Conservation (phyloP, 2,329 filamentous ascomycete species). For the Fusarium hainanense region DNA sequence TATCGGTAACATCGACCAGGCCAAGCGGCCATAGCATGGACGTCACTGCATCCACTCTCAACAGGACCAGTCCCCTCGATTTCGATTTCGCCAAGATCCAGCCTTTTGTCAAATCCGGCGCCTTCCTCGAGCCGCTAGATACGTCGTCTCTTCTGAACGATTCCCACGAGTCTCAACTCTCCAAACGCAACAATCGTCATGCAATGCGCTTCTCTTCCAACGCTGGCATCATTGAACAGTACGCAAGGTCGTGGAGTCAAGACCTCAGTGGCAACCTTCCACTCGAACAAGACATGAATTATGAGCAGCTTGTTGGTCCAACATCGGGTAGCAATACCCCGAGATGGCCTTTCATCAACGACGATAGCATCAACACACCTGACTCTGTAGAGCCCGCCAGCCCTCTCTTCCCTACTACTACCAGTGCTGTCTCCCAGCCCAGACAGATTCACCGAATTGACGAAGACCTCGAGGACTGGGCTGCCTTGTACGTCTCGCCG, state of each 20-base stretch:
- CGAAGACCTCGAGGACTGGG: slow-evolving; percentile 4
- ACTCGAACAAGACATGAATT: background rate
- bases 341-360: slow-evolving; percentile 32
- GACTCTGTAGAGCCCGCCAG: background rate
- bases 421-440: background rate
- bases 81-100: slow-evolving; percentile 20
- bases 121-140: background rate
- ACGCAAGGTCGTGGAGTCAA: slow-evolving; percentile 16
- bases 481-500: slow-evolving; percentile 1
- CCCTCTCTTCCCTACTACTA: background rate
- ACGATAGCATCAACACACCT: slow-evolving; percentile 14
- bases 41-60: slow-evolving; percentile 25
- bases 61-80: slow-evolving; percentile 28
- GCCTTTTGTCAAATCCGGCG: slow-evolving; percentile 3
- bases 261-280: background rate
- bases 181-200: background rate
- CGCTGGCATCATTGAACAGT: slow-evolving; percentile 28
- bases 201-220: slow-evolving; percentile 19
- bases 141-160: background rate
- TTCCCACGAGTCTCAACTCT: accelerated
- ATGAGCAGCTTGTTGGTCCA: background rate
- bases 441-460: slow-evolving; percentile 6
- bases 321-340: slow-evolving; percentile 1
- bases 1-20: background rate
- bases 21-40: slow-evolving; percentile 9